These are phyloP conservation scores for Calocera viscosa DNA, from an alignment of 768 basidiomycete genomes.

Conservation along the genomic window DNA sequence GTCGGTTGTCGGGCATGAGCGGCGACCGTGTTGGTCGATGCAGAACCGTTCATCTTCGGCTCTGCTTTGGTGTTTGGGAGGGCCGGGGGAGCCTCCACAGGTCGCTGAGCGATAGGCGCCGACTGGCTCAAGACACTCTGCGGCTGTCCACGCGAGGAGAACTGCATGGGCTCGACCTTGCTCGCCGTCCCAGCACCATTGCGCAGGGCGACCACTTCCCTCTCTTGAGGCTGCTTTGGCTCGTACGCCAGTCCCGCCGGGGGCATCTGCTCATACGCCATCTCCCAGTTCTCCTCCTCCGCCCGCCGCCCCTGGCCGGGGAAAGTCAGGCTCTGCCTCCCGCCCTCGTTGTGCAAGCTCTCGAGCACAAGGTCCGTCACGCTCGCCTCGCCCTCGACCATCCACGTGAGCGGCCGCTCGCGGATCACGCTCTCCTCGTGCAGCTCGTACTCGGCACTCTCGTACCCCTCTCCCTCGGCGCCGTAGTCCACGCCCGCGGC, in stretches of 20 bases:
- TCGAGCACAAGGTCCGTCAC: conserved; percentile 1
- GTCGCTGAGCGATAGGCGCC: neutral
- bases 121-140: neutral
- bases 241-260: neutral
- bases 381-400: conserved; percentile 8
- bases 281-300: neutral
- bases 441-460: neutral
- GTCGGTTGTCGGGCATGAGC: neutral
- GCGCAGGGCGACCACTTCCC: neutral
- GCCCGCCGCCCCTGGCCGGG: neutral
- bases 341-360: neutral
- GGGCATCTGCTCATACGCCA: neutral
- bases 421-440: conserved; percentile 7
- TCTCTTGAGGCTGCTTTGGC: neutral
- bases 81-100: neutral
- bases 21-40: neutral
- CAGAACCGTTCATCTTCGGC: neutral
- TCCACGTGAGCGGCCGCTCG: conserved; percentile 7
- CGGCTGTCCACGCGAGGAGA: neutral
- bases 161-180: neutral
- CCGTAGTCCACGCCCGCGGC: neutral
- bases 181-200: neutral
- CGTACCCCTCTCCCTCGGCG: neutral
- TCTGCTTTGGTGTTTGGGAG: neutral
- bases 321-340: neutral